Evolutionary conservation across 495 filamentous ascomycete genomes (phyloP), one percentile per base, ranked within the genome.

Genomic region (Penicillium daleae): DNA sequence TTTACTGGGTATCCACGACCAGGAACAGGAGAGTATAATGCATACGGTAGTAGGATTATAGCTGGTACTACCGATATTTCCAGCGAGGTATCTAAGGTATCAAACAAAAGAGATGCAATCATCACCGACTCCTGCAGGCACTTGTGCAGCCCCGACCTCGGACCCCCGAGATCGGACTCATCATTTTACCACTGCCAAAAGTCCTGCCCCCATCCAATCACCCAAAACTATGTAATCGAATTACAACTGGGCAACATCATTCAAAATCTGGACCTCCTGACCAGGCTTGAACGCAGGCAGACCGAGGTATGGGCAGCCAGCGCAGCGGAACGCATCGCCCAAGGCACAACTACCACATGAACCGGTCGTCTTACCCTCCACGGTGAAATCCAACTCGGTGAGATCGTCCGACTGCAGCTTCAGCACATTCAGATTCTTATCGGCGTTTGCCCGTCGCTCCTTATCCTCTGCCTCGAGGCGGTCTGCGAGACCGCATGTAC

Each of bases 261-360:
- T 93, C 64, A 95, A 61, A 31, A 99, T 80, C 72, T 86, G 82
- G 37, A 98, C 92, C 77, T 97, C 92, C 81, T 99, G 93, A 4
- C 95, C 96, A 4, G 91, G 92, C 83, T 97, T 97, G 79, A 99
- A 99, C 7, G 95, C 89, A 2, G 96, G 95, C 56, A 98, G 80
- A 9, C 95, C 96, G 63, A 96, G 87, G 76, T 97, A 98, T 0
- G 94, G 94, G 72, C 95, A 97, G 2, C 91, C 90, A 59, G 84
- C 82, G 67, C 77, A 84, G 10, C 81, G 72, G 68, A 79, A 82
- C 17, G 74, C 74, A 77, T 99, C 95, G 26, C 95, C 95, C 12
- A 99, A 80, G 31, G 92, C 90, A 72, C 95, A 98, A 72, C 90
- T 97, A 3, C 92, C 92, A 73, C 95, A 99, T 10, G 89, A 93